These are phyloP conservation scores for Baorangia bicolor DNA, from an alignment of 768 basidiomycete genomes.

Conservation along the genomic window DNA sequence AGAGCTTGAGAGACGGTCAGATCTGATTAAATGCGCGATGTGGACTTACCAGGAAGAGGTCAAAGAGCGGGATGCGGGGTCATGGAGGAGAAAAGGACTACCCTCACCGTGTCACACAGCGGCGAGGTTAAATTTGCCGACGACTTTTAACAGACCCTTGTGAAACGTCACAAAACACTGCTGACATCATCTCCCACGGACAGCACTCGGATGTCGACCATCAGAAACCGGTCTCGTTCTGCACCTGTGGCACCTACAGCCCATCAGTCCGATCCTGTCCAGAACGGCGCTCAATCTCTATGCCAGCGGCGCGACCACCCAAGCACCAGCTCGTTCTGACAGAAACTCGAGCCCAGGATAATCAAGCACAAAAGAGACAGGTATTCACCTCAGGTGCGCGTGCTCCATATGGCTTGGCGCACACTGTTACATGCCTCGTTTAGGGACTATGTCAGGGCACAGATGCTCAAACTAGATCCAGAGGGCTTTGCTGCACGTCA, in stretches of 20 bases:
- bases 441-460: neutral
- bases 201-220: too few relatives aligned
- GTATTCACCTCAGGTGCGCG: neutral
- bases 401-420: neutral
- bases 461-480: too few relatives aligned
- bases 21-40: neutral
- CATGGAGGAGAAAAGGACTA: conserved; percentile 7
- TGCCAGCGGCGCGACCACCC: neutral
- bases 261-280: neutral
- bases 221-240: too few relatives aligned
- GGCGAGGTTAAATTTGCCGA: conserved; percentile 6
- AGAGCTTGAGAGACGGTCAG: neutral
- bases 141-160: neutral
- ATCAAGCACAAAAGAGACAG: too few relatives aligned
- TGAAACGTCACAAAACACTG: conserved; percentile 3
- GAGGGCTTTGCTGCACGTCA: too few relatives aligned
- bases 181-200: conserved; percentile 17
- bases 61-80: neutral
- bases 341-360: too few relatives aligned
- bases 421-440: neutral
- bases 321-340: neutral
- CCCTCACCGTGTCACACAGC: conserved; percentile 24
- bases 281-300: too few relatives aligned
- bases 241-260: too few relatives aligned
- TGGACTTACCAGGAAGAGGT: neutral